Conservation (phyloP, 2,329 filamentous ascomycete species). For the Achaetomium macrosporum region DNA sequence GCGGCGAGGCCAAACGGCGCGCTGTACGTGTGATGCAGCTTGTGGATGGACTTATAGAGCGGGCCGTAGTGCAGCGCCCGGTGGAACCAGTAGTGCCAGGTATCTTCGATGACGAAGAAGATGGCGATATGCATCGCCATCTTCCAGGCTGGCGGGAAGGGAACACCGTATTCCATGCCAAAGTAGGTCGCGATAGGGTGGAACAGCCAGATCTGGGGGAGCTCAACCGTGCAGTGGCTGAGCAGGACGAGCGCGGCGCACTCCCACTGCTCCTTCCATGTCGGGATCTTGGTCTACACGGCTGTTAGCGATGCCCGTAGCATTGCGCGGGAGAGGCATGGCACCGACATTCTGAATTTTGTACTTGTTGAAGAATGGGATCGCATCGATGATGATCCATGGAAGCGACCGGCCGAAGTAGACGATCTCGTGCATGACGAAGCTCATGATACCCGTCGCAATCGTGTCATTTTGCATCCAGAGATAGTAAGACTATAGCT, state of each 20-base stretch:
- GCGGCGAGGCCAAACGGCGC: slow-evolving; percentile 94
- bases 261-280: slow-evolving; percentile 87
- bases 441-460: slow-evolving; percentile 96
- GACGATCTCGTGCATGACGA: slow-evolving; percentile 85
- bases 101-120: slow-evolving; percentile 93
- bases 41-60: slow-evolving; percentile 95
- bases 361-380: slow-evolving; percentile 84
- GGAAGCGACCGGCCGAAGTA: slow-evolving; percentile 91
- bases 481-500: slow-evolving; percentile 72
- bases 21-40: slow-evolving; percentile 98
- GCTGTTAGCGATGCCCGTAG: slow-evolving; percentile 22
- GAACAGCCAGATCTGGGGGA: slow-evolving; percentile 98
- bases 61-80: slow-evolving; percentile 89
- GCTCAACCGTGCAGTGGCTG: slow-evolving; percentile 94
- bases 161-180: slow-evolving; percentile 80
- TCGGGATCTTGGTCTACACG: slow-evolving; percentile 69
- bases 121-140: slow-evolving; percentile 88
- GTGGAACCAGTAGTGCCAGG: slow-evolving; percentile 98
- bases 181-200: slow-evolving; percentile 92
- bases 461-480: slow-evolving; percentile 98
- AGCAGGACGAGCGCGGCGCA: slow-evolving; percentile 90
- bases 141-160: slow-evolving; percentile 78
- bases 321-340: background rate
- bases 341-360: slow-evolving; percentile 79
- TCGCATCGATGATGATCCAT: slow-evolving; percentile 85